A percentile compares a stretch with the other conserved stretches of the same genome.
Evolutionary conservation across 768 basidiomycete genomes (phyloP).

Genomic region (Rhodotorula diobovata): DNA sequence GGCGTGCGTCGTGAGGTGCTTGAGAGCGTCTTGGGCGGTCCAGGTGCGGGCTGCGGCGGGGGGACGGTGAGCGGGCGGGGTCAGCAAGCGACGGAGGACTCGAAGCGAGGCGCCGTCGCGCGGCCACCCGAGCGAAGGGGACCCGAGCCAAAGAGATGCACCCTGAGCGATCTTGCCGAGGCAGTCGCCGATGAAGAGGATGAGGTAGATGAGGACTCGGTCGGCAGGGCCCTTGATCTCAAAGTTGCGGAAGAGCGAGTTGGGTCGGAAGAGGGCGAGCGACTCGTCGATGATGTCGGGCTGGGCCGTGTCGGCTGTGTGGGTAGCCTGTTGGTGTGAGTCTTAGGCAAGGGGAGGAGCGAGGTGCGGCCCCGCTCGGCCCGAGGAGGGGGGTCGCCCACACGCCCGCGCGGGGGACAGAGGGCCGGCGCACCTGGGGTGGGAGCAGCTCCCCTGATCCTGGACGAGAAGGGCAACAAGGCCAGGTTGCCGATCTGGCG

Average conservation of each 20-base stretch:
- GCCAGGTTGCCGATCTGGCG: slow-evolving; percentile 84
- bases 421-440: slow-evolving; percentile 50
- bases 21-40: slow-evolving; percentile 76
- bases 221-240: slow-evolving; percentile 69
- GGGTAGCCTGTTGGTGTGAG: not conserved
- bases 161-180: slow-evolving; percentile 74
- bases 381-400: not conserved
- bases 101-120: too few species aligned
- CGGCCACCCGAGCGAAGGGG: too few species aligned
- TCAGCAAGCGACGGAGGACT: too few species aligned
- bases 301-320: slow-evolving; percentile 66
- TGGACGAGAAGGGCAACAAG: slow-evolving; percentile 84
- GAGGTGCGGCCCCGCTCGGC: not conserved
- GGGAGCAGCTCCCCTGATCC: slow-evolving; percentile 86
- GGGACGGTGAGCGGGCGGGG: not conserved
- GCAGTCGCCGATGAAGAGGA: slow-evolving; percentile 96
- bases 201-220: slow-evolving; percentile 81
- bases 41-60: slow-evolving; percentile 20
- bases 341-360: not conserved
- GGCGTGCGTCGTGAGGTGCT: slow-evolving; percentile 81
- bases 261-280: slow-evolving; percentile 93
- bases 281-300: slow-evolving; percentile 94
- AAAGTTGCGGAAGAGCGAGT: slow-evolving; percentile 98
- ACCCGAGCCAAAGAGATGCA: not conserved
- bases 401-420: not conserved